These are phyloP conservation scores for Mimosa bimucronata DNA, from an alignment of 306 rosid genomes.

Conservation along the genomic window DNA sequence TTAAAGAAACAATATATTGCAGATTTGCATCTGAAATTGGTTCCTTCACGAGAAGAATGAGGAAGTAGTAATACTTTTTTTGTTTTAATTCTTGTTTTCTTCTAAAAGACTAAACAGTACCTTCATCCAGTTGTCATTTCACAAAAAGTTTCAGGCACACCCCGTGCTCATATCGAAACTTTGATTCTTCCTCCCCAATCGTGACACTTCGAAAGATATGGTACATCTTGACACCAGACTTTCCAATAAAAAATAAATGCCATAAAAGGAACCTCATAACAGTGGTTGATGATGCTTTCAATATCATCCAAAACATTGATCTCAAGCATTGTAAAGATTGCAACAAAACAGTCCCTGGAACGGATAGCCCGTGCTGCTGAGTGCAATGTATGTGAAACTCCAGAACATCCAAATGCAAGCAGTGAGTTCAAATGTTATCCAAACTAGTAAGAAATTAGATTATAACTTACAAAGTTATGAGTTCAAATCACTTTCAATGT, in stretches of 20 bases:
- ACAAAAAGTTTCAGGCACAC: constrained; percentile 25
- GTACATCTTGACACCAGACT: neutral
- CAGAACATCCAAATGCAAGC: constrained; percentile 1
- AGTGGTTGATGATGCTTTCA: neutral
- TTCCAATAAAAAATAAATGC: neutral
- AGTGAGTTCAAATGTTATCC: neutral
- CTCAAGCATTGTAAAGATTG: neutral
- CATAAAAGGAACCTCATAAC: neutral
- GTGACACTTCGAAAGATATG: neutral
- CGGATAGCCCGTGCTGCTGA: neutral
- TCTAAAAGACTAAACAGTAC: neutral
- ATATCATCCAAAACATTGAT: neutral
- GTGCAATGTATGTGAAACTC: neutral
- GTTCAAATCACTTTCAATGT: too few relatives aligned
- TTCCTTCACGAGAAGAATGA: constrained; percentile 51
- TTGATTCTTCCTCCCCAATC: constrained; percentile 9
- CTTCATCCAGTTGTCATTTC: neutral
- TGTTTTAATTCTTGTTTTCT: neutral
- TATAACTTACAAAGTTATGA: too few relatives aligned
- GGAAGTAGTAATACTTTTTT: neutral
- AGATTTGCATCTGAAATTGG: neutral
- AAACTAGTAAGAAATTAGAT: too few relatives aligned
- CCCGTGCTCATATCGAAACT: constrained; percentile 37
- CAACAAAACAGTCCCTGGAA: neutral
- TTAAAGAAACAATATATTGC: neutral